Evolutionary conservation across 2,329 filamentous ascomycete genomes (phyloP).

Genomic region (Alternaria conjuncta): DNA sequence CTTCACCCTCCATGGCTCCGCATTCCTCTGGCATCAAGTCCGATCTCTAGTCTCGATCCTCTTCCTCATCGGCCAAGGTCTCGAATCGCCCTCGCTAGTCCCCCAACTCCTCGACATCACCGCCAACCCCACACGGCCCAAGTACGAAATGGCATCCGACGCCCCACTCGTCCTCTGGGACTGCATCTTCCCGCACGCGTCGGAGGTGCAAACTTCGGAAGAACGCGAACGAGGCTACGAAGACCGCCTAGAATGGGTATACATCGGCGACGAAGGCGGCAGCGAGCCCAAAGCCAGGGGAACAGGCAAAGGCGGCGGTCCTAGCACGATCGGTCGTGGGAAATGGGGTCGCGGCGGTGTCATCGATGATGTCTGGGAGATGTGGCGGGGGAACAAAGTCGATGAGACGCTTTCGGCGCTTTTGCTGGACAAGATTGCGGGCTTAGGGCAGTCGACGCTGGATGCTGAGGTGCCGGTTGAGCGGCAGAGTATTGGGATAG

Average conservation of each 20-base stretch:
- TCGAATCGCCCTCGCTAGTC: constrained; percentile 78
- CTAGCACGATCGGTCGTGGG: constrained; percentile 28
- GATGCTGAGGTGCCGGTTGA: constrained; percentile 16
- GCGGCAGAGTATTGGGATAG: constrained; percentile 24
- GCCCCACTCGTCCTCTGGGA: constrained; percentile 94
- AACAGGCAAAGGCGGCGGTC: constrained; percentile 16
- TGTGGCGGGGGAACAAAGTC: constrained; percentile 85
- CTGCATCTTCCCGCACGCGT: constrained; percentile 76
- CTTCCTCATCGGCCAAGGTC: constrained; percentile 89
- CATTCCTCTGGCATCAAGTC: constrained; percentile 98
- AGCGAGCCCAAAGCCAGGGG: constrained; percentile 53
- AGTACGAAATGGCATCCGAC: constrained; percentile 90
- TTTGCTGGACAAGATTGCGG: constrained; percentile 69
- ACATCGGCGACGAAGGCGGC: constrained; percentile 70
- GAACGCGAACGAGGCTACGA: constrained; percentile 52
- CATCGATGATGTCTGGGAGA: constrained; percentile 71
- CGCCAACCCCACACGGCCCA: constrained; percentile 76
- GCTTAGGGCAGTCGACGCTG: constrained; percentile 43
- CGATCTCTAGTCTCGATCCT: constrained; percentile 90
- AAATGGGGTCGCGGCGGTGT: constrained; percentile 47
- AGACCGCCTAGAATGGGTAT: constrained; percentile 78
- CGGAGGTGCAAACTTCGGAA: constrained; percentile 47
- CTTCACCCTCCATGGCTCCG: constrained; percentile 86
- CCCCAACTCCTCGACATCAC: constrained; percentile 75
- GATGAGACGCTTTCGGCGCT: constrained; percentile 83